Percentiles rank a stretch among this genome's conserved stretches.
phyloP scores from a whole-genome alignment of 345 rosid genomes.

The Populus nigra region DNA sequence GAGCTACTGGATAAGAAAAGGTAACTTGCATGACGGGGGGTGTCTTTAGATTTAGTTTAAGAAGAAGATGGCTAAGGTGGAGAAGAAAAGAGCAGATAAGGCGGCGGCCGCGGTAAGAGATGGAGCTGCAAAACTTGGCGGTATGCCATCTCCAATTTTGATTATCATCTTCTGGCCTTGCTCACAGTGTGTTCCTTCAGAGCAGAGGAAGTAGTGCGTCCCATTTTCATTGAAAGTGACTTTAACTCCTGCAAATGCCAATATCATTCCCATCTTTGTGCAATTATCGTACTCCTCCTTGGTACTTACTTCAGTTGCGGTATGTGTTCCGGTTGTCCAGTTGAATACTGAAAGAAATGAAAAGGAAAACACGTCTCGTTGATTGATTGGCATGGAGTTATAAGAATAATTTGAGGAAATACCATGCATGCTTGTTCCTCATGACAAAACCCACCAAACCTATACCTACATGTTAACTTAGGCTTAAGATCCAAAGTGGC shows the following conservation, averaged over 20 bases:
- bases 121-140: constrained; percentile 8
- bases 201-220: constrained; percentile 30
- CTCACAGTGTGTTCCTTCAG: constrained; percentile 21
- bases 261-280: background rate
- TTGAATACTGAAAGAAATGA: constrained; percentile 17
- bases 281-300: constrained; percentile 27
- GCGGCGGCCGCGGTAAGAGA: background rate
- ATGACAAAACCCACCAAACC: too few species aligned
- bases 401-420: too few species aligned
- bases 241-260: background rate
- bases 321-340: constrained; percentile 26
- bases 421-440: too few species aligned
- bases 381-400: too few species aligned
- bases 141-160: constrained; percentile 15
- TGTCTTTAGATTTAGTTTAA: background rate
- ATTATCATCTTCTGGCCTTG: constrained; percentile 35
- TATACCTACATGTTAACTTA: too few species aligned
- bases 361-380: background rate
- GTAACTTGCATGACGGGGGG: background rate
- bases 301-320: constrained; percentile 1
- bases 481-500: too few species aligned
- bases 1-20: too few species aligned
- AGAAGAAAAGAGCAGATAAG: background rate
- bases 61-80: background rate
- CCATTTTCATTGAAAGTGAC: constrained; percentile 1